Base-by-base conservation (phyloP, 805 yeast genomes). In the Sugiyamaella smithiae region DNA sequence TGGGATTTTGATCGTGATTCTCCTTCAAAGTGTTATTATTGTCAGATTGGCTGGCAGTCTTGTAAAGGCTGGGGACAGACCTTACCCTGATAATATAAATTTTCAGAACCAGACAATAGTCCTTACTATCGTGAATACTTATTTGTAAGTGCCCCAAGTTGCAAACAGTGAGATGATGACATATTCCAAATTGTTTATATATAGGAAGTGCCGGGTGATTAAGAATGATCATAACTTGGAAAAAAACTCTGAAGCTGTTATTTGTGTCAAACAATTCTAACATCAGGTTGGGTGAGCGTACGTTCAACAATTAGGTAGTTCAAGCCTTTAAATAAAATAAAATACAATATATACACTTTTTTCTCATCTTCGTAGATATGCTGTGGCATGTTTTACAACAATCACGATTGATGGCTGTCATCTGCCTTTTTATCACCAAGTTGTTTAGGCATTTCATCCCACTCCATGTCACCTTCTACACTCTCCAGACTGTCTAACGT, bases 401-500 rank as follows among this genome's bases (percentile, higher is more conserved):
- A n/a, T n/a, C n/a, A n/a, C n/a, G n/a, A n/a, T n/a, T n/a, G n/a
- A n/a, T n/a, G n/a, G n/a, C n/a, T n/a, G n/a, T n/a, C n/a, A n/a
- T n/a, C n/a, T n/a, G n/a, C n/a, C n/a, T 20, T 23, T 42, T 52
- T 45, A 12, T 36, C 53, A 8, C 42, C 41, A 2, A 53, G 40
- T 11, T 20, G 32, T 19, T 44, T 24, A 14, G 56, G 53, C 11
- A 51, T 41, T 19, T 59, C 62, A 37, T 61, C 67, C 66, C 65
- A 63, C 40, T 61, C 64, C 12, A 64, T 14, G 44, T 55, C 59
- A 36, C 40, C 40, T 7, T 20, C 31, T n/a, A n/a, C n/a, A n/a
- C n/a, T n/a, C n/a, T n/a, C n/a, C 48, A 47, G 54, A 60, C 20
- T 38, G 59, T 88, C 95, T 22, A 82, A 78, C 0, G 85, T 71